Conservation (phyloP, 371 early-diverging fungal species). For the Zopfochytrium polystomum region DNA sequence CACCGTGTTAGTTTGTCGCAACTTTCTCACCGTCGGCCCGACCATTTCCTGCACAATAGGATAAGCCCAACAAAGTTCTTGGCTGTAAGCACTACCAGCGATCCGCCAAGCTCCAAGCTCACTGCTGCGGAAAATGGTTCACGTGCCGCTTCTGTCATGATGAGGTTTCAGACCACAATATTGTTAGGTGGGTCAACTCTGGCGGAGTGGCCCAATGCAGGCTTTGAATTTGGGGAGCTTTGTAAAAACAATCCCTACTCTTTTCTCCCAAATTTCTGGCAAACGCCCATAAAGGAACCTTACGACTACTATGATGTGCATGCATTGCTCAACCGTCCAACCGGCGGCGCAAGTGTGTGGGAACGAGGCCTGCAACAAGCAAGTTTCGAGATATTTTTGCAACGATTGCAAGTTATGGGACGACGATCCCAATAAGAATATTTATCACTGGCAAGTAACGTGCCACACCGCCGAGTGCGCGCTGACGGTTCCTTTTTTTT, state of each 20-base stretch:
- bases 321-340: conserved; percentile 82
- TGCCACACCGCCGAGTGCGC: neutral
- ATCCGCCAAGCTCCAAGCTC: conserved; percentile 81
- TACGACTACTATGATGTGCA: conserved; percentile 89
- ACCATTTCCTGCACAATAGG: conserved; percentile 28
- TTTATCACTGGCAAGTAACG: conserved; percentile 68
- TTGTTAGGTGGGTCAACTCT: conserved; percentile 79
- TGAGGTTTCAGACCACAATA: conserved; percentile 77
- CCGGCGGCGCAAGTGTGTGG: conserved; percentile 75
- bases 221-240: no score
- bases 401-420: conserved; percentile 93
- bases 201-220: no score
- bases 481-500: neutral
- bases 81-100: conserved; percentile 96
- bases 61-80: conserved; percentile 46
- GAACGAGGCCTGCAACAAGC: conserved; percentile 57
- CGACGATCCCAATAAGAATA: conserved; percentile 71
- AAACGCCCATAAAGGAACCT: conserved; percentile 50
- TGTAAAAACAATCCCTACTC: conserved; percentile 24
- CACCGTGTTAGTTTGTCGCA: neutral
- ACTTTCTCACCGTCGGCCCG: neutral
- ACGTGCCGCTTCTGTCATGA: conserved; percentile 98
- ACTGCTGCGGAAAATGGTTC: conserved; percentile 89
- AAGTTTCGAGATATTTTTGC: conserved; percentile 85
- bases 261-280: conserved; percentile 2